phyloP scores from a whole-genome alignment of 2,329 filamentous ascomycete genomes.

The Nemania sp. region DNA sequence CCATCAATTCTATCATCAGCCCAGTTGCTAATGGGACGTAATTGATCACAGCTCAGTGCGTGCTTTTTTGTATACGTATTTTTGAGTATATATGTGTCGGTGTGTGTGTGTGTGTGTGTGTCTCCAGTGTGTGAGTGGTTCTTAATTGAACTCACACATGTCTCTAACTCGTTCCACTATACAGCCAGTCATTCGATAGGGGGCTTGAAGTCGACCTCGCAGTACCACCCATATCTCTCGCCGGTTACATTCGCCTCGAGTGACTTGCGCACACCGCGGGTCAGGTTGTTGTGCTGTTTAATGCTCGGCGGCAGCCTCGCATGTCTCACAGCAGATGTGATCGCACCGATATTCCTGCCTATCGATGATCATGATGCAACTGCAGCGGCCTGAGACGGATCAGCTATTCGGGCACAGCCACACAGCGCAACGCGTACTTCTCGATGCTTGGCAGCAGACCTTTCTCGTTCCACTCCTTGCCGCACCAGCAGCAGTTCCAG shows the following conservation, averaged over 20 bases:
- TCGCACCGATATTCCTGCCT: slow-evolving; percentile 55
- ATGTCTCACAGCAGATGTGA: slow-evolving; percentile 58
- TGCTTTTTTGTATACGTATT: no score
- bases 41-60: background rate
- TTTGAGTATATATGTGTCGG: no score
- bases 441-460: slow-evolving; percentile 31
- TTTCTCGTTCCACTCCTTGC: slow-evolving; percentile 55
- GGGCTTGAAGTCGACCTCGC: background rate
- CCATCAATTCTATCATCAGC: background rate
- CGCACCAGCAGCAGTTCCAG: slow-evolving; percentile 63
- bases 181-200: background rate
- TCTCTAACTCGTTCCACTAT: background rate
- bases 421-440: background rate
- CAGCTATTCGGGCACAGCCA: slow-evolving; percentile 14
- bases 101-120: no score
- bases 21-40: background rate
- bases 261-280: slow-evolving; percentile 1
- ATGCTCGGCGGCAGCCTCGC: slow-evolving; percentile 48
- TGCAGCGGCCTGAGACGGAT: slow-evolving; percentile 48
- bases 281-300: slow-evolving; percentile 12
- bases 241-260: slow-evolving; percentile 3
- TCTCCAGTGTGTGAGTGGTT: background rate
- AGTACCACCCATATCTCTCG: background rate
- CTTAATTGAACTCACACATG: slow-evolving; percentile 4
- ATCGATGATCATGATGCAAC: slow-evolving; percentile 57